Percentiles rank a stretch among this genome's conserved stretches.
Conservation (phyloP, 2,329 filamentous ascomycete species). For the Aspergillus persii region DNA sequence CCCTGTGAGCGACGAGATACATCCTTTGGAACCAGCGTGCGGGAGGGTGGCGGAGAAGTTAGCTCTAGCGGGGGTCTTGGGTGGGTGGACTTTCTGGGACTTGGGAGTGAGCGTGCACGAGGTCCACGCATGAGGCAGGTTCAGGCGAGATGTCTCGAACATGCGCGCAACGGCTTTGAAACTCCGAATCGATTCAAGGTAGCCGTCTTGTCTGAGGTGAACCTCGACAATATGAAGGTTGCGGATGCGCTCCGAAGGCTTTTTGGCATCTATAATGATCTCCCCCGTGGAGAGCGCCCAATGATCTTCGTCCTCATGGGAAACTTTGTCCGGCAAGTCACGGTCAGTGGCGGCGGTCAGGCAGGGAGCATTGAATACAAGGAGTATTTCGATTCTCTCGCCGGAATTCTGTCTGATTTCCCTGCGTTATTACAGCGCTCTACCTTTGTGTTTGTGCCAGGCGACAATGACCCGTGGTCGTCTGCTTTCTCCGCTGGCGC, state of each 20-base stretch:
- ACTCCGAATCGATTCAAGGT: slow-evolving; percentile 49
- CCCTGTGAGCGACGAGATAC: slow-evolving; percentile 80
- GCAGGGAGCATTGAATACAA: slow-evolving; percentile 93
- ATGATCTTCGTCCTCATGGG: slow-evolving; percentile 80
- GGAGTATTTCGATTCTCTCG: slow-evolving; percentile 88
- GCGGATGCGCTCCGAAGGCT: slow-evolving; percentile 79
- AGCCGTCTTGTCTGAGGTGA: slow-evolving; percentile 80
- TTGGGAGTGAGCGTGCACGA: slow-evolving; percentile 82
- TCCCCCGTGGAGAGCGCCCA: slow-evolving; percentile 64
- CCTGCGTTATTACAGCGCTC: slow-evolving; percentile 73
- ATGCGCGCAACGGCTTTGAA: slow-evolving; percentile 23
- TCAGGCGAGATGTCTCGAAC: slow-evolving; percentile 64
- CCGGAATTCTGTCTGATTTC: slow-evolving; percentile 78
- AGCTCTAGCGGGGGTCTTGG: slow-evolving; percentile 77
- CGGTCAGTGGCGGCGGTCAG: slow-evolving; percentile 63
- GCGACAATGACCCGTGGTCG: slow-evolving; percentile 96
- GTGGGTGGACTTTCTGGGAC: slow-evolving; percentile 94
- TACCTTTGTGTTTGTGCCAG: slow-evolving; percentile 89
- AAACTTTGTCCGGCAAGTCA: slow-evolving; percentile 67
- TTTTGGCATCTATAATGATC: slow-evolving; percentile 68
- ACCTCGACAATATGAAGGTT: slow-evolving; percentile 79
- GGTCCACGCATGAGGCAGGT: slow-evolving; percentile 80
- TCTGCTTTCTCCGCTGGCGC: slow-evolving; percentile 66
- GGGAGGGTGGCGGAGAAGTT: slow-evolving; percentile 31
- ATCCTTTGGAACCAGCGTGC: slow-evolving; percentile 69